Conservation (phyloP, 192 early-diverging fungal species). For the Chytriomyces sp. region DNA sequence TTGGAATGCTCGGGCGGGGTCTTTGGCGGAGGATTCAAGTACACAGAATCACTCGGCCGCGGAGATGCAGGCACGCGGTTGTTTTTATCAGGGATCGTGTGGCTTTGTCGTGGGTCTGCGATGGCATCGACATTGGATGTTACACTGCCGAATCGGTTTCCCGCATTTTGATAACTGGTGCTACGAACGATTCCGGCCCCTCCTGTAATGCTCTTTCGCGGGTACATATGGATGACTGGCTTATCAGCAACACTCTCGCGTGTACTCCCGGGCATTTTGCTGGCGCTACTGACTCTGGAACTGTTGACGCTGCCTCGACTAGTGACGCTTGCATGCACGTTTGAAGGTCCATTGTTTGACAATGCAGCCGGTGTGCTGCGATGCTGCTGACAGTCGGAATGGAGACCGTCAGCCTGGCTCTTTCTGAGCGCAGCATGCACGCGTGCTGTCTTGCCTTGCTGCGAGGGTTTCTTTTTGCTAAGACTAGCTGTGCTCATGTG, state of each 20-base stretch:
- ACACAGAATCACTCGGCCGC: background rate
- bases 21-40: background rate
- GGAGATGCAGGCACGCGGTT: too few relatives aligned
- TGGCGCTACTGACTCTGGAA: background rate
- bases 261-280: background rate
- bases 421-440: conserved; percentile 20
- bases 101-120: too few relatives aligned
- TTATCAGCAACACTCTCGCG: conserved; percentile 29
- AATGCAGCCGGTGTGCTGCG: too few relatives aligned
- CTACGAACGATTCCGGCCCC: too few relatives aligned
- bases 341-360: too few relatives aligned
- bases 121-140: conserved; percentile 3
- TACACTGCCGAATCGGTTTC: conserved; percentile 14
- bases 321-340: too few relatives aligned
- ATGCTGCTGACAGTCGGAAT: too few relatives aligned
- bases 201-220: conserved; percentile 40
- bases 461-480: conserved; percentile 21
- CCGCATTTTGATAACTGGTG: conserved; percentile 5
- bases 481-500: conserved; percentile 9
- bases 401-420: too few relatives aligned
- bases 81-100: too few relatives aligned
- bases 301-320: background rate
- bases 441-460: conserved; percentile 27
- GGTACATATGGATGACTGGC: conserved; percentile 52
- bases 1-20: background rate